Evolutionary conservation across 345 rosid species (phyloP), one percentile per base, ranked within the genome.

Genomic region (Eucalyptus grandis): DNA sequence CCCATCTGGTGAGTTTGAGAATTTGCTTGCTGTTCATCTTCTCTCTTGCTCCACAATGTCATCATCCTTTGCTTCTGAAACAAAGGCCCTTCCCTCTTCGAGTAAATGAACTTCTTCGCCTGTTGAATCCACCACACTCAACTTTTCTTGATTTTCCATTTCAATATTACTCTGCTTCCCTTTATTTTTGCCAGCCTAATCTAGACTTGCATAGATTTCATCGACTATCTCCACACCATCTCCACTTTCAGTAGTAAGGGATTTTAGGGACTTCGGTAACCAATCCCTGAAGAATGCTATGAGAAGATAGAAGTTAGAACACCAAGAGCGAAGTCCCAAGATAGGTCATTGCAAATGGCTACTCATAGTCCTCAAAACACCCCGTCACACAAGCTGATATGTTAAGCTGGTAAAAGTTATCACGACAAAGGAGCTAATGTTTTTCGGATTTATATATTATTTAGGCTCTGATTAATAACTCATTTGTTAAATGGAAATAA

Each of bases 221-320:
- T 85, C 46, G 10, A 26, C 49, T 10, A 14, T 19, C 82, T 54
- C 60, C 69, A 43, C 56, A 17, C 86, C 47, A 21, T 37, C 62
- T 19, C 34, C 51, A 46, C 77, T 49, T 86, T 43, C 43, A 14
- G 11, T 13, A 24, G 69, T 77, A 14, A 50, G 86, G 58, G 30
- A 49, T 80, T 89, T 90, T 3, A 89, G 37, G 19, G 86, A 88
- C 46, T 89, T 91, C 12, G 53, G 53, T 53, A 90, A 30, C 93
- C 91, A 88, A 14, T 91, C 90, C 89, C 86, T 93, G 43, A 92
- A 26, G 90, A 93, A 90, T 81, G 92, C 92, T 87, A 93, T 46
- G 40, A 93, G 96, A 69, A 93, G 95, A 88, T 92, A 90, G n/a
- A n/a, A n/a, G n/a, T n/a, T n/a, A n/a, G 46, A 92, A 34, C n/a